These are phyloP conservation scores for Vaccinium macrocarpon DNA, from an alignment of 148 eudicot genomes.

Conservation along the genomic window DNA sequence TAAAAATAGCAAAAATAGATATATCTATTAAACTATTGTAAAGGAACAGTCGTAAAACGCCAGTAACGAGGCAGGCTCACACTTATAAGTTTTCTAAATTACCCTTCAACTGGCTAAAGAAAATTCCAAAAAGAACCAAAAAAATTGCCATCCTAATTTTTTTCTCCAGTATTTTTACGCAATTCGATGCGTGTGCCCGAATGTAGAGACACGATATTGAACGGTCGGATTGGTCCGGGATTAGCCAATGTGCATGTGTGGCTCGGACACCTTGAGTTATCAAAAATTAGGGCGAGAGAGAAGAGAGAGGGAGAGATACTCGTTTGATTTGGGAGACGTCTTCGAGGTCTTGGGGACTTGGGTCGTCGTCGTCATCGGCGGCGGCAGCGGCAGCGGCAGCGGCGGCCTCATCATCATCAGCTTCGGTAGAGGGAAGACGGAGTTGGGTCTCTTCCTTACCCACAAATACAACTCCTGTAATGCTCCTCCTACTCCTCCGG, in stretches of 20 bases:
- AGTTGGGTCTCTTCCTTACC: slow-evolving; percentile 34
- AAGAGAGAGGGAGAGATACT: slow-evolving; percentile 25
- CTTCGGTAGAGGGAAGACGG: slow-evolving; percentile 15
- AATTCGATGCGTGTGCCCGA: too few species aligned
- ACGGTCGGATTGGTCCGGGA: too few species aligned
- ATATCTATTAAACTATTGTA: background rate
- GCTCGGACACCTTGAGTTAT: too few species aligned
- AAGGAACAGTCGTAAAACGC: background rate
- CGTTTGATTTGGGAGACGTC: slow-evolving; percentile 57
- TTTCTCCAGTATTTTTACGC: background rate
- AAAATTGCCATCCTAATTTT: background rate
- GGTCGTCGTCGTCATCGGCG: slow-evolving; percentile 30
- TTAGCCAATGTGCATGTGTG: too few species aligned
- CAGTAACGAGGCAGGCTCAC: background rate
- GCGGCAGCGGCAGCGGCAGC: slow-evolving; percentile 23
- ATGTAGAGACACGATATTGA: too few species aligned
- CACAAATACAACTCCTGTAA: slow-evolving; percentile 17
- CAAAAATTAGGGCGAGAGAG: background rate
- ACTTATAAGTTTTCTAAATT: background rate
- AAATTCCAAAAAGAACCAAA: background rate
- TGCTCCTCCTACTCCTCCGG: slow-evolving; percentile 22
- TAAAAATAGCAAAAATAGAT: background rate
- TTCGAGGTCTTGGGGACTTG: slow-evolving; percentile 71
- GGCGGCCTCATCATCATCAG: slow-evolving; percentile 10
- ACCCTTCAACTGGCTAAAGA: background rate